phyloP scores from a whole-genome alignment of 257 asterid genomes.

The Lycium barbarum region DNA sequence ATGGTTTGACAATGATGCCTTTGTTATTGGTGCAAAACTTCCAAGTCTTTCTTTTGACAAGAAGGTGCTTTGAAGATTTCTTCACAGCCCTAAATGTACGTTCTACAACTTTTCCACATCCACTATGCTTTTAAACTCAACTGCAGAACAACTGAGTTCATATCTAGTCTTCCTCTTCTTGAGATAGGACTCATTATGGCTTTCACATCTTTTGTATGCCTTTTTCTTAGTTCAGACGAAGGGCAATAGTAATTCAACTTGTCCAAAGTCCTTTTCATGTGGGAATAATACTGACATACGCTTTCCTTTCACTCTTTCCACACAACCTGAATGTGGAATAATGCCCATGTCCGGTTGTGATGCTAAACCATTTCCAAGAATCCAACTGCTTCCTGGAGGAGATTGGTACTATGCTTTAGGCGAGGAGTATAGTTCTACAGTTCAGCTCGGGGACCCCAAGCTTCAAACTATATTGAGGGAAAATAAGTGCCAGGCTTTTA shows the following conservation, averaged over 20 bases:
- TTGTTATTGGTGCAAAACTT: not conserved
- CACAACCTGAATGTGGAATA: too few species aligned
- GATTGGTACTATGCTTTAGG: too few species aligned
- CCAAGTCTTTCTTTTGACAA: not conserved
- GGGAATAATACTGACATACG: too few species aligned
- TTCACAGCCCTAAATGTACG: not conserved
- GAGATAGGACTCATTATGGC: not conserved
- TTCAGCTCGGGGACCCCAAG: too few species aligned
- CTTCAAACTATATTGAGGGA: not conserved
- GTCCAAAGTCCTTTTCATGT: too few species aligned
- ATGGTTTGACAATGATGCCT: not conserved
- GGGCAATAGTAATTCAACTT: too few species aligned
- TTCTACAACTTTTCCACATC: not conserved
- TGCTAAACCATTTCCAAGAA: too few species aligned
- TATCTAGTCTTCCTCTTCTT: not conserved
- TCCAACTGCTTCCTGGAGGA: too few species aligned
- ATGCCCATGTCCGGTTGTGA: too few species aligned
- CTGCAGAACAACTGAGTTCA: not conserved
- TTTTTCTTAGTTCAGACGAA: not conserved
- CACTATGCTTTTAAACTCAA: not conserved
- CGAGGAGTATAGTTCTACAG: too few species aligned
- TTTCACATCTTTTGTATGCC: not conserved
- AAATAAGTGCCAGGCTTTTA: not conserved
- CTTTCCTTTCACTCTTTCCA: too few species aligned
- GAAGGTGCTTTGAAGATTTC: not conserved